Evolutionary conservation across 495 filamentous ascomycete genomes (phyloP).

Genomic region (Annulohypoxylon maeteangense): DNA sequence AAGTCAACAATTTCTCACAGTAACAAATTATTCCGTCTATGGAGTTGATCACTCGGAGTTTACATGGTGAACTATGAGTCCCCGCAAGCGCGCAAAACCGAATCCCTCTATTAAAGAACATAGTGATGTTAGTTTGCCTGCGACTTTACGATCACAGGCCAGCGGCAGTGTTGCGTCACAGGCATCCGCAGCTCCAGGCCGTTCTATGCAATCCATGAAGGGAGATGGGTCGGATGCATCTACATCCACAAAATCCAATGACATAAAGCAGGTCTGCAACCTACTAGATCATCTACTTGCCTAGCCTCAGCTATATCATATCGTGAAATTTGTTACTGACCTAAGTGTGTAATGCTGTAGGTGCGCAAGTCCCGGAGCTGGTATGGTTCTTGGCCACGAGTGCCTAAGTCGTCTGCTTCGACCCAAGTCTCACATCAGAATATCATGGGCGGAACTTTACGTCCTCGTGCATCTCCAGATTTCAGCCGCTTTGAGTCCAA

Average conservation of each 20-base stretch:
- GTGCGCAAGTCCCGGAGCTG: conserved; percentile 68
- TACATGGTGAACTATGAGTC: conserved; percentile 56
- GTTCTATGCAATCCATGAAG: conserved; percentile 35
- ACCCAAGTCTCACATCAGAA: conserved; percentile 82
- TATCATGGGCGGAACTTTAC: conserved; percentile 67
- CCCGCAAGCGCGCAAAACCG: conserved; percentile 72
- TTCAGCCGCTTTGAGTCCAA: conserved; percentile 60
- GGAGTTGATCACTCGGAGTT: neutral
- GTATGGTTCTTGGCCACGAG: conserved; percentile 74
- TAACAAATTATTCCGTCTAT: conserved; percentile 5
- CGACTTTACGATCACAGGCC: conserved; percentile 43
- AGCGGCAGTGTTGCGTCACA: conserved; percentile 50
- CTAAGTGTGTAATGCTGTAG: conserved; percentile 44
- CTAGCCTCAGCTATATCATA: neutral
- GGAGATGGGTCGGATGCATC: conserved; percentile 30
- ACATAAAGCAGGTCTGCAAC: conserved; percentile 36
- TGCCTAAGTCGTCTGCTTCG: conserved; percentile 74
- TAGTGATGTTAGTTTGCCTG: conserved; percentile 49
- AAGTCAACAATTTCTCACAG: conserved; percentile 2
- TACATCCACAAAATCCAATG: conserved; percentile 24
- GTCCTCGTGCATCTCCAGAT: conserved; percentile 52
- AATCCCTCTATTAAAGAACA: conserved; percentile 56
- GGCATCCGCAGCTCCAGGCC: conserved; percentile 18
- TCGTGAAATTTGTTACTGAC: conserved; percentile 24
- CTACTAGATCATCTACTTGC: conserved; percentile 7